Evolutionary conservation across 306 rosid genomes (phyloP).

Genomic region (Ammopiptanthus mongolicus): DNA sequence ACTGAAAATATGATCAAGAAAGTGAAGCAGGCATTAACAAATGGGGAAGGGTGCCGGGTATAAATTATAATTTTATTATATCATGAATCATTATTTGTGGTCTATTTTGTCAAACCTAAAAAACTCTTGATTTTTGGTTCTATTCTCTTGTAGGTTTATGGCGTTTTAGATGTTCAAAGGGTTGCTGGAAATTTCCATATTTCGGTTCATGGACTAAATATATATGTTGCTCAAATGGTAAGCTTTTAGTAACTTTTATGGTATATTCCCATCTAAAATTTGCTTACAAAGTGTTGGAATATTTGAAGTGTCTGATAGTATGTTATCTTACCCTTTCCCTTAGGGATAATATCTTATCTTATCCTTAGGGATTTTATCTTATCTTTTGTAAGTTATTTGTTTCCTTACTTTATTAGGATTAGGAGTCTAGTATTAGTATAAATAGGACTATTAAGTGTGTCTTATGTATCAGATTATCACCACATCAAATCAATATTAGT

Average conservation of each 20-base stretch:
- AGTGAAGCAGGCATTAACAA: slow-evolving; percentile 55
- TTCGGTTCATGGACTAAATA: slow-evolving; percentile 78
- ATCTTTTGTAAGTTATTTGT: no score
- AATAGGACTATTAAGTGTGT: no score
- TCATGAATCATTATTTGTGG: not conserved
- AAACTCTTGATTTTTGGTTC: not conserved
- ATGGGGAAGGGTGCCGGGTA: slow-evolving; percentile 79
- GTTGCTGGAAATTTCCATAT: slow-evolving; percentile 84
- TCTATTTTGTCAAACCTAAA: not conserved
- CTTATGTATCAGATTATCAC: no score
- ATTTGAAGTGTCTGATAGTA: no score
- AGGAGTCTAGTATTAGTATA: no score
- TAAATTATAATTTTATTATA: slow-evolving; percentile 3
- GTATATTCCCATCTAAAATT: not conserved
- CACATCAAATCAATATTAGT: no score
- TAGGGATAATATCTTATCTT: no score
- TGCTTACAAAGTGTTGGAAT: no score
- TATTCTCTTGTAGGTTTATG: slow-evolving; percentile 60
- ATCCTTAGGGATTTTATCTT: no score
- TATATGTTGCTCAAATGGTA: slow-evolving; percentile 77
- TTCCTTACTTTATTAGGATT: no score
- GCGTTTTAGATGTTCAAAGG: slow-evolving; percentile 77
- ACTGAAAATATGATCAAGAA: slow-evolving; percentile 58
- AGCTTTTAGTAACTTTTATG: not conserved
- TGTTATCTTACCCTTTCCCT: no score